A percentile compares a stretch with the other conserved stretches of the same genome.
phyloP scores from a whole-genome alignment of 768 basidiomycete genomes.

The Crassisporium funariophilum region DNA sequence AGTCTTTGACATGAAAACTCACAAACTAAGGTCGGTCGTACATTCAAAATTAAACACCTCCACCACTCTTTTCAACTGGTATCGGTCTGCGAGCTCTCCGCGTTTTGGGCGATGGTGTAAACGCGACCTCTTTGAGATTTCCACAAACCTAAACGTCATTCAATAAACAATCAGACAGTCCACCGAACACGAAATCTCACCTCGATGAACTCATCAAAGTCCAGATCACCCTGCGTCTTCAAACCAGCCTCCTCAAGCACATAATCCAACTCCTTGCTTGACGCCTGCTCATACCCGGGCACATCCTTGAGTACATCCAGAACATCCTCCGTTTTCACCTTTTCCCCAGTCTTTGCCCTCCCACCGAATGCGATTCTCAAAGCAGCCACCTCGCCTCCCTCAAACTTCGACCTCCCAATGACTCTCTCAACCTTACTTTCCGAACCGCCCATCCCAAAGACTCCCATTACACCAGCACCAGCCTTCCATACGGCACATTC shows the following conservation, averaged over 20 bases:
- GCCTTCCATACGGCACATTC: constrained; percentile 27
- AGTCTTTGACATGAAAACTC: no score
- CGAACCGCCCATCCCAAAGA: constrained; percentile 5
- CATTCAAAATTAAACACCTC: constrained; percentile 42
- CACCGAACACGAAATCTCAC: constrained; percentile 39
- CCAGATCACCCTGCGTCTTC: constrained; percentile 52
- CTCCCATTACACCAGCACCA: constrained; percentile 44
- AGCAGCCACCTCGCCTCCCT: constrained; percentile 43
- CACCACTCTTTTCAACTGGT: constrained; percentile 58
- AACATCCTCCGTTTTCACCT: constrained; percentile 42
- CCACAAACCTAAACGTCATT: constrained; percentile 60
- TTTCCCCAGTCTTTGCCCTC: constrained; percentile 31
- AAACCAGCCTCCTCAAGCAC: constrained; percentile 80
- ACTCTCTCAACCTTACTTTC: constrained; percentile 19
- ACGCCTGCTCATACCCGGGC: constrained; percentile 61
- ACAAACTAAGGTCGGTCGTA: no score
- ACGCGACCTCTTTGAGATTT: constrained; percentile 67
- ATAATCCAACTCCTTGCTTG: constrained; percentile 67
- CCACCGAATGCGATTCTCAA: constrained; percentile 41
- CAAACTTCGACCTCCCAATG: constrained; percentile 45
- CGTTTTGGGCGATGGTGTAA: constrained; percentile 32
- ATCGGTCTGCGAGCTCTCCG: constrained; percentile 40
- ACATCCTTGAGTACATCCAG: constrained; percentile 46
- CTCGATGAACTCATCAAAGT: constrained; percentile 89
- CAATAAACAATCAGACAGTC: not conserved